Conservation (phyloP, 495 filamentous ascomycete species). For the Xylaria telfairii region DNA sequence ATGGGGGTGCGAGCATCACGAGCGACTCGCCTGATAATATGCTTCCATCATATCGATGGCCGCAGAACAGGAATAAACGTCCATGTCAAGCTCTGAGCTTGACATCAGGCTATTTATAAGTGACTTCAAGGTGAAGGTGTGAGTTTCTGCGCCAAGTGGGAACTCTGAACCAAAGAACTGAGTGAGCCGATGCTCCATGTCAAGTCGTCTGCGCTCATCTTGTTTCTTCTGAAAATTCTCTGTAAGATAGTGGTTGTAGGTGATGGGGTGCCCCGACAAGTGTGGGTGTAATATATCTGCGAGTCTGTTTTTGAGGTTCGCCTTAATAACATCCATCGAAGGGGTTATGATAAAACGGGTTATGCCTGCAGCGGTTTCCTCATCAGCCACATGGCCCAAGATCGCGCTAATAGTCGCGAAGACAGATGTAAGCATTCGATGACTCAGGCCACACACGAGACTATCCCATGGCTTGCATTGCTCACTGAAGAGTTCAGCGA, state of each 20-base stretch:
- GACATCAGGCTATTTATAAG: slow-evolving; percentile 15
- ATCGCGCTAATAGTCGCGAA: slow-evolving; percentile 35
- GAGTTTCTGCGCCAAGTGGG: no score
- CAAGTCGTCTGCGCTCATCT: slow-evolving; percentile 30
- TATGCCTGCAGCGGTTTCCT: slow-evolving; percentile 39
- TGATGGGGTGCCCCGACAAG: slow-evolving; percentile 53
- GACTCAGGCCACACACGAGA: slow-evolving; percentile 32
- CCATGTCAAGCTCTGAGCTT: slow-evolving; percentile 39
- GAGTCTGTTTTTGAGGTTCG: slow-evolving; percentile 37
- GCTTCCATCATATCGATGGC: slow-evolving; percentile 46
- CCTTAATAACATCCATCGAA: slow-evolving; percentile 36
- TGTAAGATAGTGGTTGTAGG: slow-evolving; percentile 63
- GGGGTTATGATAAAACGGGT: slow-evolving; percentile 39
- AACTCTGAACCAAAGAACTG: slow-evolving; percentile 28
- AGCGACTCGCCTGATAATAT: slow-evolving; percentile 44
- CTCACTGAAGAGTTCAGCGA: slow-evolving; percentile 43
- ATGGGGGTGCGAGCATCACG: background rate
- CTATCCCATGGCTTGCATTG: slow-evolving; percentile 50
- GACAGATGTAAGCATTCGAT: slow-evolving; percentile 37
- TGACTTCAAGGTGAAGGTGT: slow-evolving; percentile 4
- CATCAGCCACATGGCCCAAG: slow-evolving; percentile 38
- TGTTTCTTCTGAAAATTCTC: slow-evolving; percentile 54
- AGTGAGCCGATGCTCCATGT: slow-evolving; percentile 24
- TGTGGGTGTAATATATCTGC: slow-evolving; percentile 46
- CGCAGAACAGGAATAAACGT: slow-evolving; percentile 37